phyloP scores from a whole-genome alignment of 2,329 filamentous ascomycete genomes.

The Penicillium psychrosexuale region DNA sequence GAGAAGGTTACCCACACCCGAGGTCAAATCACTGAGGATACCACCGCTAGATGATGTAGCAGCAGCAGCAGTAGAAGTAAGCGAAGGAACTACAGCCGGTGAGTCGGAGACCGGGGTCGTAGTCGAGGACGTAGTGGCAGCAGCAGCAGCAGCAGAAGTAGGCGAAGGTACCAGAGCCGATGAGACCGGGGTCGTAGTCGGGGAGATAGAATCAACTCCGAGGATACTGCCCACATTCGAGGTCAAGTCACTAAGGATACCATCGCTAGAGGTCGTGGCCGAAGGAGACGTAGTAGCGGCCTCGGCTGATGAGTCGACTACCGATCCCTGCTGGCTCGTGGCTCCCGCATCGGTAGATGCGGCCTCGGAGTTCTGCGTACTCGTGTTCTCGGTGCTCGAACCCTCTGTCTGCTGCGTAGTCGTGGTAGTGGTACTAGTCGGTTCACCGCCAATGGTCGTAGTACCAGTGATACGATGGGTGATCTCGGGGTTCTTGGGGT shows the following conservation, averaged over 20 bases:
- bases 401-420: constrained; percentile 4
- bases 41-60: neutral
- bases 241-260: neutral
- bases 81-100: too few species aligned
- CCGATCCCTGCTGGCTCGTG: neutral
- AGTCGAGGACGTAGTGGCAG: too few species aligned
- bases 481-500: constrained; percentile 13
- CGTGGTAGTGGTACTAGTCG: constrained; percentile 7
- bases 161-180: neutral
- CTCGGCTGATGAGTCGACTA: neutral
- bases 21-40: neutral
- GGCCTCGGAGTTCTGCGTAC: neutral
- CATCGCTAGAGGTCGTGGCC: neutral
- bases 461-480: constrained; percentile 20
- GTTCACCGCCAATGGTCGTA: constrained; percentile 12
- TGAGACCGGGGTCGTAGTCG: too few species aligned
- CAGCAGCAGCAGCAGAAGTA: neutral
- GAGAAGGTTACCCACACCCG: neutral
- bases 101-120: too few species aligned
- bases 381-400: neutral
- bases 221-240: neutral
- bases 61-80: neutral
- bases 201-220: neutral
- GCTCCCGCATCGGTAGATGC: neutral
- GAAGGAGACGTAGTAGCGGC: constrained; percentile 1